These are phyloP conservation scores for Amesomyces nigricolor DNA, from an alignment of 2,329 filamentous ascomycete genomes.

Conservation along the genomic window DNA sequence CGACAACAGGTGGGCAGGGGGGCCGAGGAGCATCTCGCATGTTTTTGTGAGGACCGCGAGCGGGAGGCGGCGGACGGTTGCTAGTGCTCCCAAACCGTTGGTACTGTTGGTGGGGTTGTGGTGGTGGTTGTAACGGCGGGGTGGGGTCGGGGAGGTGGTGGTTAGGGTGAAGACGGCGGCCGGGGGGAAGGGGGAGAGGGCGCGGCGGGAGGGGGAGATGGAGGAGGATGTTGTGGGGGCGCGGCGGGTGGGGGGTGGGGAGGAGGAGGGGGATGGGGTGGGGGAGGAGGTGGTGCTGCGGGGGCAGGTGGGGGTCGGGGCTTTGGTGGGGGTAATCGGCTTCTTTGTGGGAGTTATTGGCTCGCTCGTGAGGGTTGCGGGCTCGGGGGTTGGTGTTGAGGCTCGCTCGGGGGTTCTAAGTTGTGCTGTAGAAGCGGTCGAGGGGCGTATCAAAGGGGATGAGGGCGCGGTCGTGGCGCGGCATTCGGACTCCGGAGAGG, in stretches of 20 bases:
- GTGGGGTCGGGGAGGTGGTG: constrained; percentile 4
- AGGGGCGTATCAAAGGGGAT: constrained; percentile 10
- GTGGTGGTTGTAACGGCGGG: constrained; percentile 5
- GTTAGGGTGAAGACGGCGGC: constrained; percentile 45
- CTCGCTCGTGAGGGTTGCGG: no score
- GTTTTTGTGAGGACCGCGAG: constrained; percentile 70
- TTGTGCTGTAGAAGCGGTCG: constrained; percentile 2
- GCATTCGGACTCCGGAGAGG: constrained; percentile 12
- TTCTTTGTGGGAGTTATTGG: no score
- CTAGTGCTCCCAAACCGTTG: constrained; percentile 35
- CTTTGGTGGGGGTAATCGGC: background rate
- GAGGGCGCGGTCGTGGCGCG: constrained; percentile 29
- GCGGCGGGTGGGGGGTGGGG: constrained; percentile 43
- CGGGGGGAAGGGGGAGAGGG: constrained; percentile 62
- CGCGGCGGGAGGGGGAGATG: constrained; percentile 47
- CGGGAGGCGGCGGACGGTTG: constrained; percentile 48
- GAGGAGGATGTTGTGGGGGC: constrained; percentile 46
- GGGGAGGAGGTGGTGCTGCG: background rate
- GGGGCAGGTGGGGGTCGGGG: background rate
- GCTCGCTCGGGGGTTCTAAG: background rate
- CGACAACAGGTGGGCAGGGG: constrained; percentile 71
- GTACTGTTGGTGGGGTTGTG: constrained; percentile 10
- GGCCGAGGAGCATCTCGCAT: constrained; percentile 68
- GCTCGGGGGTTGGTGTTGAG: background rate
- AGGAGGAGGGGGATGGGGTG: constrained; percentile 18